Conservation (phyloP, 2,329 filamentous ascomycete genomes). For the Trichophyton benhamiae region DNA sequence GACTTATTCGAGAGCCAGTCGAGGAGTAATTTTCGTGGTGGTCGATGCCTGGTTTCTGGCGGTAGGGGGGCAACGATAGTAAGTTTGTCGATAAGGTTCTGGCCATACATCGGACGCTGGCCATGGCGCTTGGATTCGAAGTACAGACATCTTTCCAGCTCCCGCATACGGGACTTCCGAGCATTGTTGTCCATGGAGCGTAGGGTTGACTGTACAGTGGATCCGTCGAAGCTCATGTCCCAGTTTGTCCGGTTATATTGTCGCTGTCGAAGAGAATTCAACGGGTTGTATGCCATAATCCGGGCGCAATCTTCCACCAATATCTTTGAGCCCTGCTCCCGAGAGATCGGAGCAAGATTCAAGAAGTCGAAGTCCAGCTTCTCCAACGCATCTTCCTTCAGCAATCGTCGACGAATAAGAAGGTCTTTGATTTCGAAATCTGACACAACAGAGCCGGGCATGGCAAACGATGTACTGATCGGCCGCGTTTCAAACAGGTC, state of each 20-base stretch:
- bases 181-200: constrained; percentile 59
- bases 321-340: constrained; percentile 51
- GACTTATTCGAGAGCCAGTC: constrained; percentile 67
- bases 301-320: constrained; percentile 45
- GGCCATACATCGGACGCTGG: constrained; percentile 69
- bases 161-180: constrained; percentile 58
- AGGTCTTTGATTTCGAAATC: constrained; percentile 63
- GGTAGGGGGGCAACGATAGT: constrained; percentile 51
- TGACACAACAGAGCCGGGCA: constrained; percentile 64
- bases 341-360: constrained; percentile 60
- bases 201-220: constrained; percentile 57
- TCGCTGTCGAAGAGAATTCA: constrained; percentile 59
- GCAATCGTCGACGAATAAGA: constrained; percentile 53
- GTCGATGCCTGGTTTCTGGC: constrained; percentile 49
- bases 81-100: constrained; percentile 61
- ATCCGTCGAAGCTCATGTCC: constrained; percentile 51
- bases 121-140: constrained; percentile 71
- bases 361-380: constrained; percentile 62
- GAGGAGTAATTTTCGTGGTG: constrained; percentile 50
- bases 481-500: constrained; percentile 92
- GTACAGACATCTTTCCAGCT: constrained; percentile 69
- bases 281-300: constrained; percentile 55
- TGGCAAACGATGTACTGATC: constrained; percentile 93
- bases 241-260: constrained; percentile 47
- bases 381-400: constrained; percentile 50